Evolutionary conservation across 768 basidiomycete species (phyloP).

Genomic region (Lentinula lateritia): DNA sequence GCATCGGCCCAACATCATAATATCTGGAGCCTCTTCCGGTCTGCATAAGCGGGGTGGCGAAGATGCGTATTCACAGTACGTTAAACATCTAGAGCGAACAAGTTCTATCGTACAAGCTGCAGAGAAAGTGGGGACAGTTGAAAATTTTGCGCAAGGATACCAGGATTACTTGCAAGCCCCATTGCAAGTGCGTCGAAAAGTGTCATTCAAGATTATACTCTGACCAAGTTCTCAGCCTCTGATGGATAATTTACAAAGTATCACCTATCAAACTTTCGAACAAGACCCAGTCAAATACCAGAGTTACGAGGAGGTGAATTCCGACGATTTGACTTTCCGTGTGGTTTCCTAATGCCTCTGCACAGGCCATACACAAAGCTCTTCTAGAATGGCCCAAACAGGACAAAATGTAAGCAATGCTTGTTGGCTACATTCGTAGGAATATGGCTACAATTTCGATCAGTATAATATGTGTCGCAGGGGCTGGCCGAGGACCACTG

Average conservation of each 20-base stretch:
- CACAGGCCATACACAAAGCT: slow-evolving; percentile 75
- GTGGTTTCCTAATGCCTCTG: slow-evolving; percentile 4
- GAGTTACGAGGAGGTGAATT: slow-evolving; percentile 84
- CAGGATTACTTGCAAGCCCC: slow-evolving; percentile 95
- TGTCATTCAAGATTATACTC: slow-evolving; percentile 1
- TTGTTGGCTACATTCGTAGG: background rate
- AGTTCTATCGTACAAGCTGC: slow-evolving; percentile 62
- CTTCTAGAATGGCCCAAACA: slow-evolving; percentile 63
- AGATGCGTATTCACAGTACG: slow-evolving; percentile 84
- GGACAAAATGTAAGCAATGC: slow-evolving; percentile 53
- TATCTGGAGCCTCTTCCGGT: slow-evolving; percentile 60
- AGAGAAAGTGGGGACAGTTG: slow-evolving; percentile 68
- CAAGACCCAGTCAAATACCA: slow-evolving; percentile 95
- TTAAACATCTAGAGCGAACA: slow-evolving; percentile 77
- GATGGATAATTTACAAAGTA: slow-evolving; percentile 95
- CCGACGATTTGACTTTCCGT: slow-evolving; percentile 6
- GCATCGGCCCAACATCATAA: slow-evolving; percentile 82
- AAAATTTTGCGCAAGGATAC: slow-evolving; percentile 88
- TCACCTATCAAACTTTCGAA: slow-evolving; percentile 97
- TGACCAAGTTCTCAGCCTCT: slow-evolving; percentile 55
- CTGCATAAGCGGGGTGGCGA: slow-evolving; percentile 81
- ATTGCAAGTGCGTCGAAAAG: slow-evolving; percentile 56
- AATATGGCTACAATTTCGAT: slow-evolving; percentile 4
- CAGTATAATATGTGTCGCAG: slow-evolving; percentile 87
- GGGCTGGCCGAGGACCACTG: slow-evolving; percentile 92